phyloP scores from a whole-genome alignment of 257 asterid species.

The Capsicum chinense region DNA sequence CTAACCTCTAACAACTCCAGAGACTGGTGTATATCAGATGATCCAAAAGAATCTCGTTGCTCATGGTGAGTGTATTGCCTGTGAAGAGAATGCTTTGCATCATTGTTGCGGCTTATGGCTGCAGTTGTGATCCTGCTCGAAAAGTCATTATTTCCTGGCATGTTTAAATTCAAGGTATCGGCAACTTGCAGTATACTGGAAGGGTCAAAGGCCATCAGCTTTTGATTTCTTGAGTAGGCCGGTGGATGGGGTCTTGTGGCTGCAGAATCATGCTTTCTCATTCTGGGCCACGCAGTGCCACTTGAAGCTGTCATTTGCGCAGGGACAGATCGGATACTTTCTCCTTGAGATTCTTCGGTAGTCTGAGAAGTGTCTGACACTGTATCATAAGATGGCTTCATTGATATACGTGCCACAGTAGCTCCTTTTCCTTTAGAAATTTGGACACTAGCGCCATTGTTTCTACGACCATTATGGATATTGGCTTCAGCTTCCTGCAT shows the following conservation, averaged over 20 bases:
- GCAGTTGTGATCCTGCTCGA: conserved; percentile 24
- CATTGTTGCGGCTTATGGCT: conserved; percentile 3
- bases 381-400: conserved; percentile 61
- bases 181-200: conserved; percentile 34
- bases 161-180: conserved; percentile 38
- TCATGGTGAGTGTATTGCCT: conserved; percentile 11
- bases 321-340: conserved; percentile 66
- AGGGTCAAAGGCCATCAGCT: conserved; percentile 32
- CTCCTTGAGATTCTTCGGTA: conserved; percentile 58
- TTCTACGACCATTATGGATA: conserved; percentile 43
- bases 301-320: conserved; percentile 49
- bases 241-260: conserved; percentile 51
- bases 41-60: not conserved
- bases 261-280: conserved; percentile 51
- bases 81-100: not conserved
- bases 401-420: conserved; percentile 47
- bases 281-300: conserved; percentile 57
- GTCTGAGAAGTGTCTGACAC: conserved; percentile 72
- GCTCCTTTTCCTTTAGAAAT: conserved; percentile 51
- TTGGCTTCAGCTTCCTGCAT: conserved; percentile 54
- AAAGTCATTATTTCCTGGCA: conserved; percentile 40
- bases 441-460: conserved; percentile 34
- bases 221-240: conserved; percentile 46
- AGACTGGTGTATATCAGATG: conserved; percentile 20
- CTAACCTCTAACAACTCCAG: conserved; percentile 23